Evolutionary conservation across 106 monocot species (phyloP).

Genomic region (Acorus calamus): DNA sequence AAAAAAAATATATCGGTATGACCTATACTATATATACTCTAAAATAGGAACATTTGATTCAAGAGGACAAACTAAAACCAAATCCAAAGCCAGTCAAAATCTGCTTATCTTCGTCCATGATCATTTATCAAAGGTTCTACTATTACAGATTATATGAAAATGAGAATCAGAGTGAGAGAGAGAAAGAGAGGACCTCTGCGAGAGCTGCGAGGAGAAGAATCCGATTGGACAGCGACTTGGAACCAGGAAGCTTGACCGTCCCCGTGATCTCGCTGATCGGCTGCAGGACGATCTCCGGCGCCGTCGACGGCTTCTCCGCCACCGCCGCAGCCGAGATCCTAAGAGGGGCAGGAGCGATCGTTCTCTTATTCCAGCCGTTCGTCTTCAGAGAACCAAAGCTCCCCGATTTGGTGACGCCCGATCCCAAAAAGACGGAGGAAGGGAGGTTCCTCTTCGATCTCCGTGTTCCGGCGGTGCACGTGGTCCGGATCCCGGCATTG

Average conservation of each 20-base stretch:
- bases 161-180: too few species aligned
- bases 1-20: too few species aligned
- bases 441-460: not conserved
- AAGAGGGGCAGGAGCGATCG: not conserved
- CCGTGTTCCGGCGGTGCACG: conserved; percentile 3
- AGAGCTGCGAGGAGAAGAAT: conserved; percentile 90
- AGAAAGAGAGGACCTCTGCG: conserved; percentile 44
- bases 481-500: conserved; percentile 4
- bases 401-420: conserved; percentile 1
- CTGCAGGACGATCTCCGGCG: conserved; percentile 85
- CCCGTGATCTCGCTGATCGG: conserved; percentile 93
- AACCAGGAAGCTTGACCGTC: conserved; percentile 73
- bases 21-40: too few species aligned
- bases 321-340: conserved; percentile 38
- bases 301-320: conserved; percentile 45
- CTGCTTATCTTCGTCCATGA: too few species aligned
- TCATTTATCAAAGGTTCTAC: too few species aligned
- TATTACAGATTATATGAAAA: too few species aligned
- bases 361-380: not conserved
- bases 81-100: too few species aligned
- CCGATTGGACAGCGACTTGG: conserved; percentile 92
- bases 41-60: too few species aligned
- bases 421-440: conserved; percentile 10
- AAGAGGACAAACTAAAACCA: too few species aligned
- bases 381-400: conserved; percentile 2